These are phyloP conservation scores for Heterobasidion irregulare DNA, from an alignment of 1,284 basidiomycete genomes.

Conservation along the genomic window DNA sequence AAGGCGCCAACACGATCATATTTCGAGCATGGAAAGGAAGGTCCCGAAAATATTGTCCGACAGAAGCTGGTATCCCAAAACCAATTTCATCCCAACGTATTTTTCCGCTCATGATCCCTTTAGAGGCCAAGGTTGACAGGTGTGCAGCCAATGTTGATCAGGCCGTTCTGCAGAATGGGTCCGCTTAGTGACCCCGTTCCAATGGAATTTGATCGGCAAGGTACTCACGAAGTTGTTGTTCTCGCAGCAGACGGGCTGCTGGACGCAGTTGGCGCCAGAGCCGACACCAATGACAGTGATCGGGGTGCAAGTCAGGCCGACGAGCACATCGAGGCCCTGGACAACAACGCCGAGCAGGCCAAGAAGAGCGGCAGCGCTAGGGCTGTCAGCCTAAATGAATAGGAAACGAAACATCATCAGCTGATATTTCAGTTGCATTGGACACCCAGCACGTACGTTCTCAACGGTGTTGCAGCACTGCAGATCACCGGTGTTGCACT, in stretches of 20 bases:
- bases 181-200: background rate
- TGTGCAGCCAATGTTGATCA: slow-evolving; percentile 30
- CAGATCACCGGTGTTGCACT: slow-evolving; percentile 20
- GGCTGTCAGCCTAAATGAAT: background rate
- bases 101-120: no score
- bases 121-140: no score
- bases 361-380: slow-evolving; percentile 8
- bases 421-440: background rate
- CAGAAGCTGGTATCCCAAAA: no score
- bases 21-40: no score
- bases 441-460: background rate
- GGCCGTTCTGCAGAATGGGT: slow-evolving; percentile 17
- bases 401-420: no score
- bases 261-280: slow-evolving; percentile 11
- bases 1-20: no score
- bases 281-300: slow-evolving; percentile 13
- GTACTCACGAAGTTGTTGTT: slow-evolving; percentile 18
- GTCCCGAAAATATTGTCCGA: no score
- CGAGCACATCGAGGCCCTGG: slow-evolving; percentile 10
- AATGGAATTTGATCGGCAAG: background rate
- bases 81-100: no score
- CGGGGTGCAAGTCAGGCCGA: slow-evolving; percentile 19
- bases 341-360: slow-evolving; percentile 15
- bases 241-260: slow-evolving; percentile 20
- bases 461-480: slow-evolving; percentile 20